Conservation (phyloP, 2,329 filamentous ascomycete species). For the Ceratocystis variospora region DNA sequence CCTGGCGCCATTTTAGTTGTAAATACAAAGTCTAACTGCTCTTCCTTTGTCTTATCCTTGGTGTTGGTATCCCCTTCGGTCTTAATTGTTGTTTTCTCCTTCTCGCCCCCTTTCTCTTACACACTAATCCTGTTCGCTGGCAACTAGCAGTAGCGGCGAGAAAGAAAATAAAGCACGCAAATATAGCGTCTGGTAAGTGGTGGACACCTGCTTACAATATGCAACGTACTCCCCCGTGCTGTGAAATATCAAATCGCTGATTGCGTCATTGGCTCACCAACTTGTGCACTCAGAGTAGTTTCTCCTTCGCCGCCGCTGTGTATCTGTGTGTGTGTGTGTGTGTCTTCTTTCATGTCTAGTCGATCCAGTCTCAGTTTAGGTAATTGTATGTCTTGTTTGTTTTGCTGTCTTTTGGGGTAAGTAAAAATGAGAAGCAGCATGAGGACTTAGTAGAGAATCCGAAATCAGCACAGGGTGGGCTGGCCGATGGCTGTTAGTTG, state of each 20-base stretch:
- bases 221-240: background rate
- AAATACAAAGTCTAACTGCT: background rate
- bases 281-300: background rate
- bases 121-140: background rate
- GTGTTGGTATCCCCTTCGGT: background rate
- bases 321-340: background rate
- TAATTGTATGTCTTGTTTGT: background rate
- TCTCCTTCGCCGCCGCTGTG: background rate
- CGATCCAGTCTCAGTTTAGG: background rate
- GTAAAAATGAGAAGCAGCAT: background rate
- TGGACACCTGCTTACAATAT: background rate
- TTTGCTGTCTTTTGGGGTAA: background rate
- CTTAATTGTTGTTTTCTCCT: background rate
- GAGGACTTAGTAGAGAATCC: background rate
- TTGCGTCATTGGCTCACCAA: background rate
- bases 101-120: background rate
- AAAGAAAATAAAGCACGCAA: background rate
- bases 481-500: background rate
- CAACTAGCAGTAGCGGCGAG: background rate
- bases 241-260: background rate
- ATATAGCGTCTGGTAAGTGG: background rate
- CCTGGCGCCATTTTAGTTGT: constrained; percentile 3
- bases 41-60: background rate
- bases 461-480: background rate
- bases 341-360: background rate